Conservation (phyloP, 768 basidiomycete species). For the Boletellus emodensis region DNA sequence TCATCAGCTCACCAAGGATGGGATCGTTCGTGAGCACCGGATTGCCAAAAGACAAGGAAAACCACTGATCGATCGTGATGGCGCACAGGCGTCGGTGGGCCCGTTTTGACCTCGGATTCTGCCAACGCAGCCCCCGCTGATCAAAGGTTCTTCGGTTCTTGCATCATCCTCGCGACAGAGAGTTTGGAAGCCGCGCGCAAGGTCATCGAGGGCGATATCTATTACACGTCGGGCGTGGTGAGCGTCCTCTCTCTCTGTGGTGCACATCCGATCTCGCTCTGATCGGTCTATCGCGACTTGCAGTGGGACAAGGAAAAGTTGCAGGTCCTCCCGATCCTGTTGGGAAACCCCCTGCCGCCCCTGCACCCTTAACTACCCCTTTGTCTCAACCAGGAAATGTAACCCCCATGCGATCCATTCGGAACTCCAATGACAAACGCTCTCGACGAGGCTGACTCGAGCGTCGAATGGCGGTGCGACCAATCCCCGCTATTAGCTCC, state of each 20-base stretch:
- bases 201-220: conserved; percentile 23
- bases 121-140: conserved; percentile 41
- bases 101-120: conserved; percentile 53
- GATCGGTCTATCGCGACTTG: not conserved
- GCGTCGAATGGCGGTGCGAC: no score
- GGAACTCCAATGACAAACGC: not conserved
- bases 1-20: conserved; percentile 33
- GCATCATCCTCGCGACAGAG: conserved; percentile 51
- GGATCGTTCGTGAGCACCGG: conserved; percentile 46
- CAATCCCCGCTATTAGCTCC: not conserved
- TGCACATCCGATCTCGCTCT: no score
- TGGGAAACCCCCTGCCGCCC: conserved; percentile 25
- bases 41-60: not conserved
- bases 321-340: conserved; percentile 44
- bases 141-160: conserved; percentile 57
- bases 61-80: conserved; percentile 10
- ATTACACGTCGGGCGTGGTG: conserved; percentile 25
- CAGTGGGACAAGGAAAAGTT: conserved; percentile 61
- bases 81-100: conserved; percentile 51
- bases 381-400: not conserved
- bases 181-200: conserved; percentile 41
- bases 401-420: not conserved
- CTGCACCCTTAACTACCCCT: conserved; percentile 3
- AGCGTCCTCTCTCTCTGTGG: not conserved
- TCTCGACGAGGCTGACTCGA: no score